These are phyloP conservation scores for Nemania serpens DNA, from an alignment of 2,329 filamentous ascomycete genomes.

Conservation along the genomic window DNA sequence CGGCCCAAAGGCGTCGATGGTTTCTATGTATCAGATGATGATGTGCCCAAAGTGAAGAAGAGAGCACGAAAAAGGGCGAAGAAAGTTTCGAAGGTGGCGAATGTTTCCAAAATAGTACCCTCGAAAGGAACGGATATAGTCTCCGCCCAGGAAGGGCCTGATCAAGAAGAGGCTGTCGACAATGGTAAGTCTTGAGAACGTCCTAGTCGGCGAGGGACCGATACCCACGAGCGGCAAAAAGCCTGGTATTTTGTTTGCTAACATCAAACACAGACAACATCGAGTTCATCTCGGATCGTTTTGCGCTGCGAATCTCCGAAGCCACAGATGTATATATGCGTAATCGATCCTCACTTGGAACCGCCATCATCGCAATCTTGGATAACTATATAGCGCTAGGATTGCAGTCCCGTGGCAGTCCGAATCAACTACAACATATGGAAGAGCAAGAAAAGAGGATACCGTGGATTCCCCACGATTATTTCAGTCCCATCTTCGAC, in stretches of 20 bases:
- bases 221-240: neutral
- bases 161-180: conserved; percentile 18
- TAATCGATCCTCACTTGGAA: conserved; percentile 46
- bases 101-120: conserved; percentile 23
- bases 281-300: conserved; percentile 49
- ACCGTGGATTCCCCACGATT: conserved; percentile 49
- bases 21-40: conserved; percentile 66
- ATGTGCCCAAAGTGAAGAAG: conserved; percentile 45
- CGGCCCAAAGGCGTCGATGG: conserved; percentile 79
- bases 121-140: conserved; percentile 15
- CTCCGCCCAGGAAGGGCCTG: conserved; percentile 18
- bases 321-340: conserved; percentile 48
- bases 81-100: conserved; percentile 33
- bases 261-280: conserved; percentile 45
- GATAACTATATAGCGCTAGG: conserved; percentile 49
- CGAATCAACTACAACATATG: conserved; percentile 39
- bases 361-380: conserved; percentile 49
- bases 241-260: conserved; percentile 9
- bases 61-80: conserved; percentile 43
- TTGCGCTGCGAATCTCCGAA: conserved; percentile 48
- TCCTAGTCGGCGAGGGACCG: neutral
- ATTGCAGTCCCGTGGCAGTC: conserved; percentile 41
- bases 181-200: conserved; percentile 29
- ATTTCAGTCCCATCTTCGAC: conserved; percentile 50
- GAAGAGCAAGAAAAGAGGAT: conserved; percentile 46